Evolutionary conservation across 2,329 filamentous ascomycete species (phyloP).

Genomic region (Thelonectria olida): DNA sequence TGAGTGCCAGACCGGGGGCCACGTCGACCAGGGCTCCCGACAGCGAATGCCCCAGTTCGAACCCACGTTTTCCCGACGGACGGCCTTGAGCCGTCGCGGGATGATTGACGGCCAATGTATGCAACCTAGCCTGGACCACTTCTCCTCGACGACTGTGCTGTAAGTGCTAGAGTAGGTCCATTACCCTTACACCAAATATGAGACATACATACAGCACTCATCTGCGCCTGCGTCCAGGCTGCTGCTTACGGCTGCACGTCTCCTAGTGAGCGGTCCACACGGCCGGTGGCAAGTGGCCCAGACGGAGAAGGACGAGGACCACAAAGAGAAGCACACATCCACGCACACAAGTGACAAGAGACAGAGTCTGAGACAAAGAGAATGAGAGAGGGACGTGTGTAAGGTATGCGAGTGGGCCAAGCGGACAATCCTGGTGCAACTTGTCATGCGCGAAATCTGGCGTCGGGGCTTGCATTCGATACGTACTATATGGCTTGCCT

Average conservation of each 20-base stretch:
- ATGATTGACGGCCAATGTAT: conserved; percentile 3
- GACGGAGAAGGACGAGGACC: not conserved
- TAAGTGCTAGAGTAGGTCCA: not conserved
- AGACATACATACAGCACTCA: conserved; percentile 6
- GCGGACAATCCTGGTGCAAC: conserved; percentile 23
- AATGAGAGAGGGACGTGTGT: not conserved
- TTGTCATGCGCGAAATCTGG: conserved; percentile 32
- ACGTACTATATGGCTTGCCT: not conserved
- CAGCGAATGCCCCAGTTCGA: conserved; percentile 22
- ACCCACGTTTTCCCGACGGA: conserved; percentile 35
- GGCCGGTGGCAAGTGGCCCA: conserved; percentile 12
- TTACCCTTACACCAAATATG: conserved; percentile 8
- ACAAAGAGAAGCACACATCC: not conserved
- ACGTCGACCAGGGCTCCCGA: conserved; percentile 30
- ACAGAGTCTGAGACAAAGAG: not conserved
- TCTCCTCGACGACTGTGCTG: not conserved
- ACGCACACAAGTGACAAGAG: not conserved
- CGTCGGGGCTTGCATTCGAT: conserved; percentile 22
- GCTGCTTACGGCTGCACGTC: conserved; percentile 11
- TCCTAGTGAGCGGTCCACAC: conserved; percentile 9
- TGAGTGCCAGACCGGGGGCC: conserved; percentile 32
- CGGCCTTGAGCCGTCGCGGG: conserved; percentile 21
- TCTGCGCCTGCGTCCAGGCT: conserved; percentile 4
- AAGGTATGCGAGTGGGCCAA: conserved; percentile 8
- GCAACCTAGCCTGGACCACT: conserved; percentile 4